Evolutionary conservation across 371 early-diverging fungal genomes (phyloP).

Genomic region (Fennellomyces sp.): DNA sequence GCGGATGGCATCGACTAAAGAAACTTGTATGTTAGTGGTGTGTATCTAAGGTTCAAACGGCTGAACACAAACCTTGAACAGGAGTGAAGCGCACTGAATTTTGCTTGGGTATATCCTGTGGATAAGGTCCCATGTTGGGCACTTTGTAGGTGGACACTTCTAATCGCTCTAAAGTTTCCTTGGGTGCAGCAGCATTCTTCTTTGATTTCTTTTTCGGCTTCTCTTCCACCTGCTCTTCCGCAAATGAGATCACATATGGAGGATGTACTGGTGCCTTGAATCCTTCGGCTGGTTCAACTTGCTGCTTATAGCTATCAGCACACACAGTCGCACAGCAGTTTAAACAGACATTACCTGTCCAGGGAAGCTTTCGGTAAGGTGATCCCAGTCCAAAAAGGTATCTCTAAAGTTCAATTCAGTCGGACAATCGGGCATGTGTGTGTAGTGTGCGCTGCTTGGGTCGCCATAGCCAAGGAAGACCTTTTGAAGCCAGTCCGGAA

Average conservation of each 20-base stretch:
- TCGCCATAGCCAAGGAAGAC: constrained; percentile 95
- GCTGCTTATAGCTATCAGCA: too few species aligned
- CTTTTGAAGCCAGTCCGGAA: constrained; percentile 91
- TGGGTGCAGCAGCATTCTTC: constrained; percentile 24
- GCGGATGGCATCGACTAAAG: constrained; percentile 77
- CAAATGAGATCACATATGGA: constrained; percentile 68
- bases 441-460: constrained; percentile 76
- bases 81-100: constrained; percentile 88
- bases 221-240: constrained; percentile 23
- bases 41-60: too few species aligned
- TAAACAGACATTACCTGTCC: constrained; percentile 24
- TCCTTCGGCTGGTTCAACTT: constrained; percentile 28
- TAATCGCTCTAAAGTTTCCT: constrained; percentile 40
- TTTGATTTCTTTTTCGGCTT: constrained; percentile 48
- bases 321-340: background rate
- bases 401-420: constrained; percentile 77
- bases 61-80: constrained; percentile 66
- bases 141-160: constrained; percentile 62
- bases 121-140: constrained; percentile 78
- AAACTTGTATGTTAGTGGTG: too few species aligned
- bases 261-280: constrained; percentile 33
- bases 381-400: constrained; percentile 85
- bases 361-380: constrained; percentile 74
- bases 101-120: constrained; percentile 59
- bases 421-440: constrained; percentile 54